Conservation (phyloP, 441 rosid species). For the Breynia disticha region DNA sequence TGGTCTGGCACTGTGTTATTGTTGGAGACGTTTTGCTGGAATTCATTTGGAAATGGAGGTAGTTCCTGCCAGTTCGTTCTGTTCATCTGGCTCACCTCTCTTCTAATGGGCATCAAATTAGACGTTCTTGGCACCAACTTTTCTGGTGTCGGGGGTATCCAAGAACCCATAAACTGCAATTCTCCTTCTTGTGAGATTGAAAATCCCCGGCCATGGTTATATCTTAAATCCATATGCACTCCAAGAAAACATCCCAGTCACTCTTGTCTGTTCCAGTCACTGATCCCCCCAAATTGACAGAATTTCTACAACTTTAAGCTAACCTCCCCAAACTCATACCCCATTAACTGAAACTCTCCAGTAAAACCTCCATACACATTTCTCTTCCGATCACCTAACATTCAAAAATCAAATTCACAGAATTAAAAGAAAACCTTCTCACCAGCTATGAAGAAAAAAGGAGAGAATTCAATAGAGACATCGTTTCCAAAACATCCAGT, state of each 20-base stretch:
- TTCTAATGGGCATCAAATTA: conserved; percentile 14
- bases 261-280: background rate
- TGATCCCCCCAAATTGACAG: too few species aligned
- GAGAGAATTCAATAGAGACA: too few species aligned
- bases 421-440: background rate
- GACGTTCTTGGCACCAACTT: conserved; percentile 34
- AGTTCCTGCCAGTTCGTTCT: conserved; percentile 27
- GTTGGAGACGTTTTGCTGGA: conserved; percentile 23
- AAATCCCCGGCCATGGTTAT: conserved; percentile 30
- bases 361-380: background rate
- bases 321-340: too few species aligned
- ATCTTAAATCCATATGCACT: conserved; percentile 31
- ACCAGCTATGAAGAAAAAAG: too few species aligned
- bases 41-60: conserved; percentile 25
- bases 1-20: conserved; percentile 19
- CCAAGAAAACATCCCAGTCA: background rate
- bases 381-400: too few species aligned
- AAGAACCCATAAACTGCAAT: conserved; percentile 26
- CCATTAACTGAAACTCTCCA: too few species aligned
- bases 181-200: conserved; percentile 27
- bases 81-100: conserved; percentile 19
- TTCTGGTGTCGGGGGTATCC: conserved; percentile 46
- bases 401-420: background rate
- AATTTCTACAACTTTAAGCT: too few species aligned
- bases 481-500: too few species aligned